These are phyloP conservation scores for Ganoderma lucidum DNA, from an alignment of 1,284 basidiomycete species.

Conservation along the genomic window DNA sequence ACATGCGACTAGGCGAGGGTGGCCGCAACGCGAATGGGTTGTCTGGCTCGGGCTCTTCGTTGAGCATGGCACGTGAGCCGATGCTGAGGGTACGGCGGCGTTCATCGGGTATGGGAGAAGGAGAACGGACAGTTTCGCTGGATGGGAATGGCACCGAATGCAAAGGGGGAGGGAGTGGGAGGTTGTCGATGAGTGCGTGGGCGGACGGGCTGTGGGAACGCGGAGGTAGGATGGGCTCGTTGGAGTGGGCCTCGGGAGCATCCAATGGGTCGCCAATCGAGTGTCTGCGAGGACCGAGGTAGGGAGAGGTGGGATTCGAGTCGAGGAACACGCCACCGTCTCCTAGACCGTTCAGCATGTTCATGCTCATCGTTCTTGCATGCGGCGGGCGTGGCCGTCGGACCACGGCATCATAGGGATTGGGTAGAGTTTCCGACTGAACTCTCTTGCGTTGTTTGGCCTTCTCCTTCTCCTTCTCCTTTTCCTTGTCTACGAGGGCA, in stretches of 20 bases:
- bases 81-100: slow-evolving; percentile 54
- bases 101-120: slow-evolving; percentile 50
- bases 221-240: slow-evolving; percentile 42
- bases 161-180: slow-evolving; percentile 51
- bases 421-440: slow-evolving; percentile 59
- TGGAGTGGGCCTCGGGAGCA: slow-evolving; percentile 42
- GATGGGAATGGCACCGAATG: slow-evolving; percentile 71
- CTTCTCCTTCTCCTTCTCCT: slow-evolving; percentile 36
- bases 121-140: slow-evolving; percentile 58
- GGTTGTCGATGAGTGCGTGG: slow-evolving; percentile 56
- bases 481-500: slow-evolving; percentile 69
- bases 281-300: slow-evolving; percentile 45
- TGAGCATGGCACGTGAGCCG: slow-evolving; percentile 52
- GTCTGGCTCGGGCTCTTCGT: slow-evolving; percentile 34
- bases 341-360: slow-evolving; percentile 62
- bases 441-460: slow-evolving; percentile 47
- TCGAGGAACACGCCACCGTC: slow-evolving; percentile 55
- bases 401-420: slow-evolving; percentile 48
- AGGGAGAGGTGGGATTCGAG: slow-evolving; percentile 38
- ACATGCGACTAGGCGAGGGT: slow-evolving; percentile 64
- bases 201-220: slow-evolving; percentile 54
- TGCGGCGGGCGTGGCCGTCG: slow-evolving; percentile 43
- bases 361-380: slow-evolving; percentile 68
- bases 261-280: slow-evolving; percentile 68
- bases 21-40: slow-evolving; percentile 48